Evolutionary conservation across 1,284 basidiomycete species (phyloP), one percentile per base, ranked within the genome.

Genomic region (Malassezia pachydermatis): DNA sequence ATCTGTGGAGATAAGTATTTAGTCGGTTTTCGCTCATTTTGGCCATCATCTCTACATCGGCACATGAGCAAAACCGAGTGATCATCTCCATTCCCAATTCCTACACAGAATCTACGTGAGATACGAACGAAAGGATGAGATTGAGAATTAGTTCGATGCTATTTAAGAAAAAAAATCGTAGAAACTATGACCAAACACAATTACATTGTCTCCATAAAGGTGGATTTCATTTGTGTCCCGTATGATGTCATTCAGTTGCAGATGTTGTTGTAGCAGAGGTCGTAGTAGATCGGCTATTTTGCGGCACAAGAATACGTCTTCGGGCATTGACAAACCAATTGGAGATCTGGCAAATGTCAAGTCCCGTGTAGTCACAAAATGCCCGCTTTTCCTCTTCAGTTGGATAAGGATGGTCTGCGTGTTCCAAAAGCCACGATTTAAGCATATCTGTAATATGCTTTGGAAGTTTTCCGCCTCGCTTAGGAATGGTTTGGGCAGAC

Each of bases 341-440:
- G 19, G 53, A 60, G 4, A 88, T 84, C 73, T 88, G 86, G 71
- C 79, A 82, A 81, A 88, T 87, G 71, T 81, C 84, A 55, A 89
- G 75, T 13, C 84, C 84, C 0, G 86, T 89, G 41, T 83, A 81
- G 63, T 83, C 79, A 73, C 86, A 88, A 52, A 89, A 75, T 65
- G 83, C 81, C 64, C 87, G 86, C 75, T 89, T 89, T 76, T 89
- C 86, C 60, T 88, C 84, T 68, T 89, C 85, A 56, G 81, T 84
- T 19, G 86, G 87, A 70, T 89, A 89, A 8, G 86, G 86, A 63
- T 89, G 86, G 67, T 86, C 83, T 2, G 84, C 83, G 67, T 89
- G 86, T 53, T 83, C 80, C 65, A 89, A 82, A 30, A 89, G 76
- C 87, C 87, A 89, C n/a, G 84, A 79, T 66, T 87, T 86, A 64